Evolutionary conservation across 768 basidiomycete species (phyloP).

Genomic region (Phylloporus rhodoxanthus): DNA sequence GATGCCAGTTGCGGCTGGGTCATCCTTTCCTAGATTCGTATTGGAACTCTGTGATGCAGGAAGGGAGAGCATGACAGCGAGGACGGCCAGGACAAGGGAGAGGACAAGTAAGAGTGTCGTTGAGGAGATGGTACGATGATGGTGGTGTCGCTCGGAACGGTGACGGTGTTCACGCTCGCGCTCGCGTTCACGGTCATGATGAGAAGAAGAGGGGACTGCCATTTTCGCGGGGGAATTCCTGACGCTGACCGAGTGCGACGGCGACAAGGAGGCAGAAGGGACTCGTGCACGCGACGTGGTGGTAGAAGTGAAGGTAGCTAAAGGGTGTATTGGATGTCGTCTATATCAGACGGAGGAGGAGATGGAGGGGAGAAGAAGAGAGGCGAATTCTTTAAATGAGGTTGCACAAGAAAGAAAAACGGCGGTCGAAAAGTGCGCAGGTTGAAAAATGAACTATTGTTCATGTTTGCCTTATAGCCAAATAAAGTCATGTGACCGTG

Average conservation of each 20-base stretch:
- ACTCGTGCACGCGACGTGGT: slow-evolving; percentile 63
- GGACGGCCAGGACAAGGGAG: slow-evolving; percentile 77
- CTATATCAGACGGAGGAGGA: slow-evolving; percentile 14
- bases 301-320: slow-evolving; percentile 24
- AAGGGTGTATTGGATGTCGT: slow-evolving; percentile 7
- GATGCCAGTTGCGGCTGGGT: slow-evolving; percentile 45
- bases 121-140: slow-evolving; percentile 82
- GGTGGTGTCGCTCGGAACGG: slow-evolving; percentile 61
- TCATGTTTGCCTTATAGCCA: slow-evolving; percentile 19
- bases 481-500: slow-evolving; percentile 31
- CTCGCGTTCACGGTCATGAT: slow-evolving; percentile 52
- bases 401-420: slow-evolving; percentile 11
- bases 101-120: slow-evolving; percentile 83
- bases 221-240: slow-evolving; percentile 48
- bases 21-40: slow-evolving; percentile 29
- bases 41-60: slow-evolving; percentile 48
- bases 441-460: slow-evolving; percentile 28
- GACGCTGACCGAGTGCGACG: slow-evolving; percentile 56
- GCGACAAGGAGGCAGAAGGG: slow-evolving; percentile 73
- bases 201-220: slow-evolving; percentile 83
- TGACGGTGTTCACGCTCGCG: slow-evolving; percentile 52
- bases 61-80: slow-evolving; percentile 87
- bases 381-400: slow-evolving; percentile 10
- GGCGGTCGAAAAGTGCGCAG: background rate
- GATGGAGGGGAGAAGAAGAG: slow-evolving; percentile 13